These are phyloP conservation scores for Ceratobasidium sp. DNA, from an alignment of 1,284 basidiomycete species.

Conservation along the genomic window DNA sequence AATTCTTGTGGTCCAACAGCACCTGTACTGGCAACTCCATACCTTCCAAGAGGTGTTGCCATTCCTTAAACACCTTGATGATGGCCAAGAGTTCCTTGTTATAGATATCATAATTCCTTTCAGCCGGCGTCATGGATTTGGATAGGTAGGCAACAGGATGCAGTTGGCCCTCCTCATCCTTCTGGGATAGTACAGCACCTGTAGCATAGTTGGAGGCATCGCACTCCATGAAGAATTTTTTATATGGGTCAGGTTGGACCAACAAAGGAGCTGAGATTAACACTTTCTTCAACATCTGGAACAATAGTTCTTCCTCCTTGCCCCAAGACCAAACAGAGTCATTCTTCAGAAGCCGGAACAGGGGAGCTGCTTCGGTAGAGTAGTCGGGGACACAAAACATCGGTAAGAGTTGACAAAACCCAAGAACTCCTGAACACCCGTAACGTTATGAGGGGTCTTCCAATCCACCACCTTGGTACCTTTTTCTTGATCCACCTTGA, in stretches of 20 bases:
- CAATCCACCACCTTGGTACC: conserved; percentile 53
- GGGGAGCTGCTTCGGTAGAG: neutral
- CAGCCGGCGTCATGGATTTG: conserved; percentile 51
- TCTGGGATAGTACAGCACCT: conserved; percentile 49
- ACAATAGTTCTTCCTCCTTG: neutral
- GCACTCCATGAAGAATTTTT: conserved; percentile 47
- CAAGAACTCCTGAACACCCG: conserved; percentile 53
- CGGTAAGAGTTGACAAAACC: conserved; percentile 50
- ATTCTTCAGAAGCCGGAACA: neutral
- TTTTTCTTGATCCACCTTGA: conserved; percentile 54
- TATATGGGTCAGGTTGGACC: neutral
- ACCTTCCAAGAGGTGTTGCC: conserved; percentile 54
- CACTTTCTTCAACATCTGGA: neutral
- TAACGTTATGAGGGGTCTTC: conserved; percentile 52
- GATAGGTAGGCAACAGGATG: conserved; percentile 51
- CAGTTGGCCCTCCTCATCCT: conserved; percentile 23
- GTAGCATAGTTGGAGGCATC: conserved; percentile 52
- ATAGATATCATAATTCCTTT: conserved; percentile 56
- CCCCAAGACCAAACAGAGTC: neutral
- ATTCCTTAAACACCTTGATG: conserved; percentile 49
- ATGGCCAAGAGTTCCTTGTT: conserved; percentile 57
- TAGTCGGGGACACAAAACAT: conserved; percentile 51
- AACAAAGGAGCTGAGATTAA: neutral
- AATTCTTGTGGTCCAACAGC: too few relatives aligned
- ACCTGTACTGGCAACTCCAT: neutral